Base-by-base conservation (phyloP, 495 filamentous ascomycete species). In the Xanthoparmelia taractica region DNA sequence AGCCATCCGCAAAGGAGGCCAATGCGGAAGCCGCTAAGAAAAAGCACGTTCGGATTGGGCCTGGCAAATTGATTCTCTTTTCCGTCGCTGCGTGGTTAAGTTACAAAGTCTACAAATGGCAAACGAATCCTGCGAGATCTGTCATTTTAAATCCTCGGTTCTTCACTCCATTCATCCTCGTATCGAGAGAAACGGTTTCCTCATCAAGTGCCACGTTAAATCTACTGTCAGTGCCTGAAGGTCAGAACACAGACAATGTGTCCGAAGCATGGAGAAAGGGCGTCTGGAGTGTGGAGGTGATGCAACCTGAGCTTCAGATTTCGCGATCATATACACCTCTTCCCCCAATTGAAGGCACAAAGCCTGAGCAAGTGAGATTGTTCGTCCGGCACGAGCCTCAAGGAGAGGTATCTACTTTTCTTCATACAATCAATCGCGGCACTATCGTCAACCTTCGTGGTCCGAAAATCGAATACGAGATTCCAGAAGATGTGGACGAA, bases 241-340 rank as follows among this genome's bases (percentile, higher is more conserved):
- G 69, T 58, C 65, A 70, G 54, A 79, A 77, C 55, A 69, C 67
- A 59, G 73, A 74, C 15, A 75, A 76, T 47, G 80, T 82, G 69
- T 75, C 77, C 38, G 72, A 79, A 40, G 76, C 75, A 60, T 86
- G 83, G 80, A 72, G 73, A 57, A 77, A 78, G 8, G 89, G 88
- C 2, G 77, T 94, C 43, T 92, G 91, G 86, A 90, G 87, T 63
- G 86, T 97, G 20, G 89, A 96, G 80, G 80, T 96, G 69, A 96
- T 96, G 72, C 93, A 98, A 73, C 94, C 94, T 12, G 85, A 95
- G 70, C 68, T 97, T 58, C 91, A 96, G 70, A 93, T 98, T 56
- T 87, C 89, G 43, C 76, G 94, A 58, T 83, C 87, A 23, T 98
- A 98, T 72, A 97, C 94, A 15, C 91, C 93, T 0, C 75, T 97